These are phyloP conservation scores for Scheffersomyces stipitis DNA, from an alignment of 805 yeast genomes.

Conservation along the genomic window DNA sequence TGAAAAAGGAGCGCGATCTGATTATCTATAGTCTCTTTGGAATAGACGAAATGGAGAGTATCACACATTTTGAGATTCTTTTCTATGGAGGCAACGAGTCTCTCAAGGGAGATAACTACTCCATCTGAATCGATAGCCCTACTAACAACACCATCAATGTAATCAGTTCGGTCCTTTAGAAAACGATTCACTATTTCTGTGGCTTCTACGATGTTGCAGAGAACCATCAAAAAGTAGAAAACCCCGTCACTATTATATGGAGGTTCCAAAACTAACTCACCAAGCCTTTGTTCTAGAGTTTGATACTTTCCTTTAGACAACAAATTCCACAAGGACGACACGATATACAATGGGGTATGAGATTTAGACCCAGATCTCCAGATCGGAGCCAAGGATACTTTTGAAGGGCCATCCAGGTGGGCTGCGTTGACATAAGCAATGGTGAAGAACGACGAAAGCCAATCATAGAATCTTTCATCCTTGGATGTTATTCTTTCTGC, in stretches of 20 bases:
- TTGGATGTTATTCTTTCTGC: constrained; percentile 9
- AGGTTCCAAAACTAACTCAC: constrained; percentile 38
- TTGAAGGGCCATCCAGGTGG: constrained; percentile 1
- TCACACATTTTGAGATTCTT: constrained; percentile 18
- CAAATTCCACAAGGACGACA: constrained; percentile 43
- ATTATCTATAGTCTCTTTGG: constrained; percentile 17
- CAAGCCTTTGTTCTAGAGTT: constrained; percentile 32
- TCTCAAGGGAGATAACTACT: constrained; percentile 5
- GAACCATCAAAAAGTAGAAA: constrained; percentile 34
- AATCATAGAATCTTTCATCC: constrained; percentile 35
- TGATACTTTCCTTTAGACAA: constrained; percentile 34
- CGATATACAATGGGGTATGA: constrained; percentile 41
- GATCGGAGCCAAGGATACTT: constrained; percentile 27
- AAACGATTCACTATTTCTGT: constrained; percentile 15
- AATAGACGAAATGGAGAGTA: constrained; percentile 22
- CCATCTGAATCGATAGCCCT: neutral
- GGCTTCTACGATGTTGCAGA: constrained; percentile 27
- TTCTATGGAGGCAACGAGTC: constrained; percentile 4
- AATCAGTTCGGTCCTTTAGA: neutral
- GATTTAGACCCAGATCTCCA: constrained; percentile 42
- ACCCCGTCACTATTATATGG: constrained; percentile 45
- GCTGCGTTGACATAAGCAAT: constrained; percentile 10
- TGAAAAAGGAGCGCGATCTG: constrained; percentile 1
- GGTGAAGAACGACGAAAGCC: constrained; percentile 33
- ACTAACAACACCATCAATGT: too few relatives aligned